Evolutionary conservation across 2,329 filamentous ascomycete genomes (phyloP), one percentile per base, ranked within the genome.

Genomic region (Scolecobasidium constrictum): DNA sequence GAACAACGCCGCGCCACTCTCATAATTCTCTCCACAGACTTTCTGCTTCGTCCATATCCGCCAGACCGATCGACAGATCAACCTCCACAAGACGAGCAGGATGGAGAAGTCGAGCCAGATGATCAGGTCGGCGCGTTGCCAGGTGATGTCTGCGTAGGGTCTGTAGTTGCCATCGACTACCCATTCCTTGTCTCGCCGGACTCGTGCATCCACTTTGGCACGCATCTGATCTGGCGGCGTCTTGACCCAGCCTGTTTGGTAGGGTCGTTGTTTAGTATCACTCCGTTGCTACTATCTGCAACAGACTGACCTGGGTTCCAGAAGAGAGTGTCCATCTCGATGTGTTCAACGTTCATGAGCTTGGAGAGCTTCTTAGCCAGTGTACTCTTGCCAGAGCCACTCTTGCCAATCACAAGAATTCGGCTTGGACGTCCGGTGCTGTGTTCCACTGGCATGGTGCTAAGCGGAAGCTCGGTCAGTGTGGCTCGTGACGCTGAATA

Each of bases 1-100:
- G 16, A 20, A 18, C 22, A 38, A 38, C 26, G 5, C 35, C 35
- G 7, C 38, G 12, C 20, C 16, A 21, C 28, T 44, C 42, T 37
- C 42, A 22, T 36, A 13, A 34, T 44, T 44, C 35, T 34, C 42
- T 20, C 35, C 48, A 35, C 37, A 46, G 39, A 42, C 33, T 42
- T 26, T 39, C 39, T 22, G 15, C 19, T 26, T 43, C 23, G 21
- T 49, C 47, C 35, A 40, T 2, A 45, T 35, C 22, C 35, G 22
- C 13, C 19, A 26, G n/a, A 41, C 18, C 11, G 42, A 36, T 26
- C 42, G 12, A 12, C 19, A 28, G 11, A 44, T 16, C 5, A 44
- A 16, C 18, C 42, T 26, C 42, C 42, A 44, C 23, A 44, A 19
- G 7, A 34, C 42, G 4, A 33, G 9, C 12, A n/a, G 17, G 4